Evolutionary conservation across 75 land plant species (phyloP).

Genomic region (Pinus tabuliformis): DNA sequence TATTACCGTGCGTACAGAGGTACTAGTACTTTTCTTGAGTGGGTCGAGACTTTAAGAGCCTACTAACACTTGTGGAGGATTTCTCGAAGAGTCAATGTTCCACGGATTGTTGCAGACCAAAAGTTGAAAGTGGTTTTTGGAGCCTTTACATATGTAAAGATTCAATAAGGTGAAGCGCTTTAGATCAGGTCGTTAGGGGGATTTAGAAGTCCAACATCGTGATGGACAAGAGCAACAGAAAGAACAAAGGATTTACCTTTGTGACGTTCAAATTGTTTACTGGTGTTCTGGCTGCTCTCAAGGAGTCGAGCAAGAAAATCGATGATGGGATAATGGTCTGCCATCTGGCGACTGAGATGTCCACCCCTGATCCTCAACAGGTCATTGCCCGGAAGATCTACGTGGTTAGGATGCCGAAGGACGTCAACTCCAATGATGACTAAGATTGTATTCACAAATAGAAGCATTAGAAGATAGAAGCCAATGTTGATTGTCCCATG

Average conservation of each 20-base stretch:
- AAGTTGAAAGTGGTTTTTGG: too few species aligned
- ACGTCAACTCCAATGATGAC: not conserved
- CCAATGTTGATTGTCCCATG: too few species aligned
- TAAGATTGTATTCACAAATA: too few species aligned
- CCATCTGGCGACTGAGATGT: slow-evolving; percentile 1
- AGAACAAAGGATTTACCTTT: slow-evolving; percentile 21
- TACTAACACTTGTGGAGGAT: too few species aligned
- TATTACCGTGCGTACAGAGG: too few species aligned
- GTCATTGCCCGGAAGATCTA: slow-evolving; percentile 4
- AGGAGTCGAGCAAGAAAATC: slow-evolving; percentile 24
- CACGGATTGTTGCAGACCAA: too few species aligned
- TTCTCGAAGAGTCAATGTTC: too few species aligned
- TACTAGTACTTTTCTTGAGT: too few species aligned
- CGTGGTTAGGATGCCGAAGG: slow-evolving; percentile 1
- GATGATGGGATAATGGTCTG: slow-evolving; percentile 12
- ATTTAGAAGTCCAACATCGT: slow-evolving; percentile 17
- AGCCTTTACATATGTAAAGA: too few species aligned
- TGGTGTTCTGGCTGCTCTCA: slow-evolving; percentile 9
- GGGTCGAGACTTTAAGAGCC: too few species aligned
- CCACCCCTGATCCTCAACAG: not conserved
- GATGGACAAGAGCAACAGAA: slow-evolving; percentile 8
- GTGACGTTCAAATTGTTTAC: slow-evolving; percentile 14
- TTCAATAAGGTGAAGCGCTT: too few species aligned
- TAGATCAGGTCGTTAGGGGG: not conserved
- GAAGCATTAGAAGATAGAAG: too few species aligned